Evolutionary conservation across 1,284 basidiomycete genomes (phyloP).

Genomic region (Mycena sp.): DNA sequence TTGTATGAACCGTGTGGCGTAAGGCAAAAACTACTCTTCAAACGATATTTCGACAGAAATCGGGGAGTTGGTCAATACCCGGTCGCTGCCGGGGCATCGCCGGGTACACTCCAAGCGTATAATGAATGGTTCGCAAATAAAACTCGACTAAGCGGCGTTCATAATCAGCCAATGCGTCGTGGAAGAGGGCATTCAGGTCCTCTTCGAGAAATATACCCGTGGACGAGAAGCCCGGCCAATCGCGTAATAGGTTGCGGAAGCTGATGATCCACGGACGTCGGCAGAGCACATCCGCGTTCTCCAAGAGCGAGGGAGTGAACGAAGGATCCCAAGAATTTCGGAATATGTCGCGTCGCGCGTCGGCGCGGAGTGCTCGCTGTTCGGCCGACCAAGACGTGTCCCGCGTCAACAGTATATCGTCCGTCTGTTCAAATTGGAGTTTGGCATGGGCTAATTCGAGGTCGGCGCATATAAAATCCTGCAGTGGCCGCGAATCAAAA

Average conservation of each 20-base stretch:
- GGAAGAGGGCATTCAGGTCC: neutral
- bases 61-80: slow-evolving; percentile 1
- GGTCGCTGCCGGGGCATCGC: slow-evolving; percentile 13
- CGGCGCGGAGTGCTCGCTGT: neutral
- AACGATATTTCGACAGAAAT: slow-evolving; percentile 8
- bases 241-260: slow-evolving; percentile 7
- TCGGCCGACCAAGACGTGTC: neutral
- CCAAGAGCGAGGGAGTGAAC: slow-evolving; percentile 11
- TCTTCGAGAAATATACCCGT: neutral
- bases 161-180: neutral
- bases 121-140: slow-evolving; percentile 17
- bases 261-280: slow-evolving; percentile 15
- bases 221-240: slow-evolving; percentile 14
- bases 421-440: slow-evolving; percentile 25
- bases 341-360: slow-evolving; percentile 10
- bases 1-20: no score
- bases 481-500: slow-evolving; percentile 15
- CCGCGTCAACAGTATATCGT: slow-evolving; percentile 14
- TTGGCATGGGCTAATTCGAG: slow-evolving; percentile 18
- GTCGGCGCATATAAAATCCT: slow-evolving; percentile 11
- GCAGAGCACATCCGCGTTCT: neutral
- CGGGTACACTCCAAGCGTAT: slow-evolving; percentile 10
- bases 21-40: neutral
- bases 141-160: slow-evolving; percentile 21
- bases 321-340: slow-evolving; percentile 12